Base-by-base conservation (phyloP, 805 yeast species). In the Torulaspora maleeae region DNA sequence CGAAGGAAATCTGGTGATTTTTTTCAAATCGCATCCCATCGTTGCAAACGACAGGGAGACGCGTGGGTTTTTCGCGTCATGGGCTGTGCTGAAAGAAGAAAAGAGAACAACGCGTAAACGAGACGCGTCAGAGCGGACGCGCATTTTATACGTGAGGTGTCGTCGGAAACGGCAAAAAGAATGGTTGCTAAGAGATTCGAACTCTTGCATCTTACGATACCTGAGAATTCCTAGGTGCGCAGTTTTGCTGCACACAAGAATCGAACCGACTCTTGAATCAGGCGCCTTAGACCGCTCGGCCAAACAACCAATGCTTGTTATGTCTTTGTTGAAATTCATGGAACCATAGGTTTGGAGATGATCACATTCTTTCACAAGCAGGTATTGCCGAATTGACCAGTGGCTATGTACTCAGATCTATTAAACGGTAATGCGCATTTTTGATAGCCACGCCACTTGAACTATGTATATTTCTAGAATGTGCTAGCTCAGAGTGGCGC, bases 201-300 rank as follows among this genome's bases (percentile, higher is more conserved):
- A 56, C 60, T 56, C 60, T 54, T 55, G 60, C 60, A 56, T 56
- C 60, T 56, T 56, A 53, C 60, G 60, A 56, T 56, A 56, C 58
- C 60, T 54, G 60, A 56, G 60, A 30, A 36, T 52, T 54, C 63
- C 48, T 32, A 28, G 27, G 44, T 44, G 45, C 41, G 46, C 27
- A 34, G 55, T 50, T 30, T 27, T 44, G 43, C 53, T 36, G 44
- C 49, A 19, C 29, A 35, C 49, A 48, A 51, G 60, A 52, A 41
- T 49, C 49, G 59, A 51, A 41, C 43, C 34, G 45, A 45, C 30
- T 56, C 60, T 56, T 56, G 60, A 56, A 56, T 56, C 60, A 54
- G 60, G 58, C 60, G 60, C 60, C 60, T 56, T 56, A 56, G 60
- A 56, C 60, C 60, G 60, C 60, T 56, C 60, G 60, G 60, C 60